phyloP scores from a whole-genome alignment of 108 stramenopile species.

The Tribonema minus region DNA sequence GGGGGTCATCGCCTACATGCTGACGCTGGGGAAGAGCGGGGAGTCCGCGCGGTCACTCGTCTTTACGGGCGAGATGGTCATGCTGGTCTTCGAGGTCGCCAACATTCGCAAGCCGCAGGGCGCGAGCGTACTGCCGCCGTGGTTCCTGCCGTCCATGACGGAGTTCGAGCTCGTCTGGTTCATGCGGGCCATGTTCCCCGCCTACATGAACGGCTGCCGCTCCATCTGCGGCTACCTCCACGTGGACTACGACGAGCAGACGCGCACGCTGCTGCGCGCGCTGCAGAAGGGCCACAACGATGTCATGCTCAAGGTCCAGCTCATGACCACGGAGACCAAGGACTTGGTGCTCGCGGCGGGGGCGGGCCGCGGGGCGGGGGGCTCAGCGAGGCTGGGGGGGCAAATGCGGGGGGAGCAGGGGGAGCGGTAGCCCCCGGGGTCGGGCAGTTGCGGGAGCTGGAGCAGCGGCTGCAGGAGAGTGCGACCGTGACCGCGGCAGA shows the following conservation, averaged over 20 bases:
- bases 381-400: too few relatives aligned
- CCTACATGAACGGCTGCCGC: conserved; percentile 96
- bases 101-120: conserved; percentile 73
- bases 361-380: too few relatives aligned
- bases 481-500: too few relatives aligned
- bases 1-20: conserved; percentile 86
- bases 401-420: too few relatives aligned
- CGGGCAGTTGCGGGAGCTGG: too few relatives aligned
- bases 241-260: conserved; percentile 86
- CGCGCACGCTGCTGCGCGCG: conserved; percentile 73
- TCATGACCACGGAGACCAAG: too few relatives aligned
- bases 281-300: conserved; percentile 88
- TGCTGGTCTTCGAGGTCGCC: conserved; percentile 83
- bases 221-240: conserved; percentile 81
- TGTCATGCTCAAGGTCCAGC: too few relatives aligned
- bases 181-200: conserved; percentile 87
- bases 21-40: conserved; percentile 79
- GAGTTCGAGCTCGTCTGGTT: conserved; percentile 82
- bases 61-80: conserved; percentile 84
- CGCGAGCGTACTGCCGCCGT: conserved; percentile 69
- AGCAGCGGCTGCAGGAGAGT: too few relatives aligned
- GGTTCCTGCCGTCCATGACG: conserved; percentile 78
- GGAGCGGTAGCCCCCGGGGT: too few relatives aligned
- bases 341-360: too few relatives aligned
- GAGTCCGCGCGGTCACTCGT: conserved; percentile 79